Evolutionary conservation across 2,329 filamentous ascomycete genomes (phyloP).

Genomic region (Dactylellina cionopaga): DNA sequence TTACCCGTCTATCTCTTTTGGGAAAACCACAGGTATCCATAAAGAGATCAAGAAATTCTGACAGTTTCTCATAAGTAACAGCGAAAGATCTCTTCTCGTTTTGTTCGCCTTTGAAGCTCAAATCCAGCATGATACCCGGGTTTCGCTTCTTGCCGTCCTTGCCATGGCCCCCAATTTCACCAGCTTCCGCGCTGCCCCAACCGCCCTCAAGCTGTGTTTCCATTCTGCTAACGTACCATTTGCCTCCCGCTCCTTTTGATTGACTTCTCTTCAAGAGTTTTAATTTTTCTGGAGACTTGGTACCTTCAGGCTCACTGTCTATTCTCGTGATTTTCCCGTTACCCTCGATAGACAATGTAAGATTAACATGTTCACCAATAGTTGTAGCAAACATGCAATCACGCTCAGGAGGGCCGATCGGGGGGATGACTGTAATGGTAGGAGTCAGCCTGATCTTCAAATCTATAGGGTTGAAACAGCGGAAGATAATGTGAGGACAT

Average conservation of each 20-base stretch:
- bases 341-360: conserved; percentile 49
- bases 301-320: conserved; percentile 49
- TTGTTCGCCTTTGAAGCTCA: conserved; percentile 50
- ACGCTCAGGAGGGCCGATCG: conserved; percentile 43
- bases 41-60: conserved; percentile 52
- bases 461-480: conserved; percentile 48
- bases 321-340: conserved; percentile 51
- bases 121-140: conserved; percentile 49
- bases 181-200: conserved; percentile 49
- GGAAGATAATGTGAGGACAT: conserved; percentile 51
- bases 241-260: conserved; percentile 45
- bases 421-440: conserved; percentile 47
- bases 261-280: conserved; percentile 49
- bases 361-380: conserved; percentile 49
- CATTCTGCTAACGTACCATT: conserved; percentile 50
- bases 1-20: conserved; percentile 51
- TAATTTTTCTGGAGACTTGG: conserved; percentile 35
- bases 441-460: conserved; percentile 47
- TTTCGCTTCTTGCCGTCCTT: conserved; percentile 50
- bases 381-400: conserved; percentile 51
- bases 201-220: conserved; percentile 49
- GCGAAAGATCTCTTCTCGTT: conserved; percentile 55
- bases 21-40: conserved; percentile 55
- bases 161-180: conserved; percentile 43
- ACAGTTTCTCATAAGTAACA: conserved; percentile 51